A percentile compares a stretch with the other conserved stretches of the same genome.
phyloP scores from a whole-genome alignment of 768 basidiomycete species.

The Saitozyma podzolica region DNA sequence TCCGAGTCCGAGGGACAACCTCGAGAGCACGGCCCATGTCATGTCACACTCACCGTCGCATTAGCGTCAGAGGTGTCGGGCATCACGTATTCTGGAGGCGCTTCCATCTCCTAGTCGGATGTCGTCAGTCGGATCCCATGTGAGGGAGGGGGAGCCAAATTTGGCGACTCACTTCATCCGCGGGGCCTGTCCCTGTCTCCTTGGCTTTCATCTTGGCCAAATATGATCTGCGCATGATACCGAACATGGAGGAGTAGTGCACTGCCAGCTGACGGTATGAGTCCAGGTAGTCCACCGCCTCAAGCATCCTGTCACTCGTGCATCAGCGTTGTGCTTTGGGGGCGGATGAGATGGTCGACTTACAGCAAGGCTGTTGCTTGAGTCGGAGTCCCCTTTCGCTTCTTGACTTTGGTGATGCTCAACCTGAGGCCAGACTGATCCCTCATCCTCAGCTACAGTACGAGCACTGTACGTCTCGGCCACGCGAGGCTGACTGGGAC shows the following conservation, averaged over 20 bases:
- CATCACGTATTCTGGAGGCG: not conserved
- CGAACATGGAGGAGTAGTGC: not conserved
- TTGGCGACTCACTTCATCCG: not conserved
- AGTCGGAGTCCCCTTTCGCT: conserved; percentile 1
- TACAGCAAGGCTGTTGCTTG: not conserved
- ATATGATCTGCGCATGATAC: conserved; percentile 3
- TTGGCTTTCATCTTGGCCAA: not conserved
- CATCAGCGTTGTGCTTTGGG: not conserved
- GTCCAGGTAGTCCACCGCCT: not conserved
- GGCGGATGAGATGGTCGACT: not conserved
- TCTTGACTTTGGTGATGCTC: not conserved
- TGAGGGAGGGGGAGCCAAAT: not conserved
- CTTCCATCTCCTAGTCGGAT: not conserved
- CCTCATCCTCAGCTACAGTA: not conserved
- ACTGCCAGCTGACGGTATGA: not conserved
- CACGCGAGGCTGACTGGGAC: not conserved
- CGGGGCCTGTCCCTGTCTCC: not conserved
- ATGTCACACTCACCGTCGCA: not conserved
- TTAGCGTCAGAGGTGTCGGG: not conserved
- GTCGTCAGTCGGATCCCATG: not conserved
- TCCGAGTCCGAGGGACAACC: no score
- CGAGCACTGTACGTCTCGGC: not conserved
- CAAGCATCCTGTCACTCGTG: not conserved
- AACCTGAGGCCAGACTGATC: not conserved
- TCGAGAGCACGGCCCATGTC: not conserved